A percentile compares a stretch with the other conserved stretches of the same genome.
Conservation (phyloP, 306 rosid genomes). For the Ormosia emarginata region DNA sequence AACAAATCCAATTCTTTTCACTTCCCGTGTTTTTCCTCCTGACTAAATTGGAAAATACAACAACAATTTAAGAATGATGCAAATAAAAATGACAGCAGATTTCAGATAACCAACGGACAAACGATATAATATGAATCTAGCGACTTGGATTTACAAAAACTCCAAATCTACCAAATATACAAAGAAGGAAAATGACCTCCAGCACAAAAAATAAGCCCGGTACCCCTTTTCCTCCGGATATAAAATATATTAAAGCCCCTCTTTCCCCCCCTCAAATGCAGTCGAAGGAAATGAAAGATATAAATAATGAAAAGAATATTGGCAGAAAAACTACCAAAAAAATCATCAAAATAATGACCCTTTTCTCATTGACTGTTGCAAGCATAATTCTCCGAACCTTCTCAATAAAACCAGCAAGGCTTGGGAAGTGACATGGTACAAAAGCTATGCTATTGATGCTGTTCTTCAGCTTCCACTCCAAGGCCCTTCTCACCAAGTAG, state of each 20-base stretch:
- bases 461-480: slow-evolving; percentile 23
- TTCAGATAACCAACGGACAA: slow-evolving; percentile 7
- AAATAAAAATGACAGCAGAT: not conserved
- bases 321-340: slow-evolving; percentile 33
- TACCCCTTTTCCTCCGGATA: slow-evolving; percentile 45
- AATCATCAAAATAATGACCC: slow-evolving; percentile 32
- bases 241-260: slow-evolving; percentile 12
- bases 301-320: slow-evolving; percentile 39
- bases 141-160: slow-evolving; percentile 54
- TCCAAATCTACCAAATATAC: slow-evolving; percentile 44
- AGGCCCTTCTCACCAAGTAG: slow-evolving; percentile 26
- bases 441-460: slow-evolving; percentile 29
- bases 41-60: slow-evolving; percentile 16
- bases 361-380: slow-evolving; percentile 22
- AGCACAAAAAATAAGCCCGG: slow-evolving; percentile 40
- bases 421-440: slow-evolving; percentile 33
- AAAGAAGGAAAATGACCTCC: slow-evolving; percentile 41
- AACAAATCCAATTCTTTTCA: not conserved
- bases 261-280: slow-evolving; percentile 23
- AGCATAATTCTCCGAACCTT: slow-evolving; percentile 32
- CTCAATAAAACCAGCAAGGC: slow-evolving; percentile 46
- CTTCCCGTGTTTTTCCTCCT: not conserved
- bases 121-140: slow-evolving; percentile 26
- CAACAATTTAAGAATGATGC: slow-evolving; percentile 8
- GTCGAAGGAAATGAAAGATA: slow-evolving; percentile 33